These are phyloP conservation scores for Closterium sp. DNA, from an alignment of 139 green algal genomes.

Conservation along the genomic window DNA sequence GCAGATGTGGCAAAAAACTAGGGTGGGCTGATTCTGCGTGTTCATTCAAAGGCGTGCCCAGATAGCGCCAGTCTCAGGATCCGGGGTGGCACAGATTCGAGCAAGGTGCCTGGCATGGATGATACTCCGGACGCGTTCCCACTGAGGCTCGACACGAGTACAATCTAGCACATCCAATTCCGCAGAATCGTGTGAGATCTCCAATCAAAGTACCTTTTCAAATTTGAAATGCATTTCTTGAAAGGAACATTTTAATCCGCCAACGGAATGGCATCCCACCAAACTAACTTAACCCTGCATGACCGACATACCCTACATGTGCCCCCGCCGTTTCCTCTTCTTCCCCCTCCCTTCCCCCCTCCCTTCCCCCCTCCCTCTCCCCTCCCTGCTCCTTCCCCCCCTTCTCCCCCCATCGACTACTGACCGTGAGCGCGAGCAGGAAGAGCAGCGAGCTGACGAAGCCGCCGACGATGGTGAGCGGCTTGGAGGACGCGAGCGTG, in stretches of 20 bases:
- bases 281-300: background rate
- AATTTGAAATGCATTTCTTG: too few relatives aligned
- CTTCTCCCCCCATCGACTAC: background rate
- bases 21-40: background rate
- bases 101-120: background rate
- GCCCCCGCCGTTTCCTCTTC: too few relatives aligned
- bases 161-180: background rate
- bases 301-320: too few relatives aligned
- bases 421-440: conserved; percentile 40
- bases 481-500: conserved; percentile 39
- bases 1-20: background rate
- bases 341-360: too few relatives aligned
- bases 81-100: background rate
- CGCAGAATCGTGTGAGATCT: background rate
- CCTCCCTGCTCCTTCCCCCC: too few relatives aligned
- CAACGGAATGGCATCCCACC: background rate
- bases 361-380: too few relatives aligned
- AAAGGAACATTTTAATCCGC: too few relatives aligned
- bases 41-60: background rate
- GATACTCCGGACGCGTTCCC: background rate
- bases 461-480: conserved; percentile 45
- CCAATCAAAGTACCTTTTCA: too few relatives aligned
- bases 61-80: too few relatives aligned
- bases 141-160: background rate
- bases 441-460: conserved; percentile 44